These are phyloP conservation scores for Coemansia sp. DNA, from an alignment of 192 early-diverging fungal species.

Conservation along the genomic window DNA sequence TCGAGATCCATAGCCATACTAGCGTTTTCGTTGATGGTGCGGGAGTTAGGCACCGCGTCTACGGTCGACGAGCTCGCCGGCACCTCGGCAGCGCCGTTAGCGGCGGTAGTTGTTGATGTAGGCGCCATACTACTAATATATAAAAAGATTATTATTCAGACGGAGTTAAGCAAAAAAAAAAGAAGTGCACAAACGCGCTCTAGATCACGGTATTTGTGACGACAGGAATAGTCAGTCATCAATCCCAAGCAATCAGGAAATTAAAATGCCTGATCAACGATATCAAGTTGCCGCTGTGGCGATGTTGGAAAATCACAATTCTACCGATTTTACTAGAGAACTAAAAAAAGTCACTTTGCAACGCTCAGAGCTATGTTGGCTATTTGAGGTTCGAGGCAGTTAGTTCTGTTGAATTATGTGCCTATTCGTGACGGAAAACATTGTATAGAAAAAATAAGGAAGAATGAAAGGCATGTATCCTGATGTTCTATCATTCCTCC, in stretches of 20 bases:
- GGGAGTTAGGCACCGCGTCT: constrained; percentile 45
- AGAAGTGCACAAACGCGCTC: neutral
- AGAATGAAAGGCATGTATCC: no score
- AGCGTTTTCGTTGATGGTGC: constrained; percentile 54
- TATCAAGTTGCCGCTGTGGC: no score
- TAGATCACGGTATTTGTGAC: neutral
- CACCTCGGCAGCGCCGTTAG: neutral
- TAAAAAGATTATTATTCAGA: neutral
- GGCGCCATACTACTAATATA: neutral
- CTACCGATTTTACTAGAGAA: no score
- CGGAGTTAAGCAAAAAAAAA: neutral
- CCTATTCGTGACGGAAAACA: no score
- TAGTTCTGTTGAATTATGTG: no score
- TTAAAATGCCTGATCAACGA: neutral
- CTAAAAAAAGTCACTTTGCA: no score
- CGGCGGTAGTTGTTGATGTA: neutral
- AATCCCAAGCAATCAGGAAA: neutral
- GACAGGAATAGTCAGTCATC: neutral
- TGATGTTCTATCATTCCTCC: no score
- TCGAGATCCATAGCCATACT: constrained; percentile 27
- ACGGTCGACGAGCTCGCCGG: neutral
- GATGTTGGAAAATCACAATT: no score
- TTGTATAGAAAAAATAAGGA: no score
- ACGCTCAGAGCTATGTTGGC: no score
- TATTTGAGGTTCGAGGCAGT: no score